phyloP scores from a whole-genome alignment of 2,329 filamentous ascomycete genomes.

The Pseudogymnoascus destructans region DNA sequence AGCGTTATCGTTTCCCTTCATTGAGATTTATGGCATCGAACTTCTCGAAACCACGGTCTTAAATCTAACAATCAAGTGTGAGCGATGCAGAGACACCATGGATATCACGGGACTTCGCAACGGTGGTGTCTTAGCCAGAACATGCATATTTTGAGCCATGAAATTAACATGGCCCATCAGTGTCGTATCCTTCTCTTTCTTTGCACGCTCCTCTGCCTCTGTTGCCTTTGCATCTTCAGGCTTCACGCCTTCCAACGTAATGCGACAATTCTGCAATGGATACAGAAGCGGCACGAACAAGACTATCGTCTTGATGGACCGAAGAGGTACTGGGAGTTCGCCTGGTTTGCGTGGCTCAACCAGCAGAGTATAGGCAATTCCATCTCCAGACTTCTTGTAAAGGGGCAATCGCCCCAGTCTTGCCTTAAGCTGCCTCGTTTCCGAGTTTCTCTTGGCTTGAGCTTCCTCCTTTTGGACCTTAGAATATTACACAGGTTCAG shows the following conservation, averaged over 20 bases:
- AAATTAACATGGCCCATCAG: slow-evolving; percentile 66
- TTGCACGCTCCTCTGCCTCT: slow-evolving; percentile 44
- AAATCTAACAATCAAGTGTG: slow-evolving; percentile 62
- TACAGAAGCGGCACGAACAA: slow-evolving; percentile 60
- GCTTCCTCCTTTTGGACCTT: slow-evolving; percentile 48
- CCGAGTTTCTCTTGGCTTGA: slow-evolving; percentile 47
- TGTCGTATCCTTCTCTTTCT: slow-evolving; percentile 43
- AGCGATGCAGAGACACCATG: slow-evolving; percentile 60
- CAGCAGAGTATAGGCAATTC: slow-evolving; percentile 56
- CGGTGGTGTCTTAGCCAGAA: slow-evolving; percentile 46
- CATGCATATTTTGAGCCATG: slow-evolving; percentile 56
- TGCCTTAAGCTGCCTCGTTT: slow-evolving; percentile 61
- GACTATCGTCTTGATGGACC: slow-evolving; percentile 48
- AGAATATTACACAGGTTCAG: slow-evolving; percentile 31
- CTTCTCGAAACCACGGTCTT: slow-evolving; percentile 56
- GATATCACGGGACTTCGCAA: slow-evolving; percentile 56
- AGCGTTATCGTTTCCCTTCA: slow-evolving; percentile 63
- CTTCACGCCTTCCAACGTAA: slow-evolving; percentile 52
- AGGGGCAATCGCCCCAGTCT: slow-evolving; percentile 54
- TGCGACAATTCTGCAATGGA: slow-evolving; percentile 52
- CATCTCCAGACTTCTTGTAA: slow-evolving; percentile 58
- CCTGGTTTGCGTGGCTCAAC: slow-evolving; percentile 49
- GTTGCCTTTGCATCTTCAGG: slow-evolving; percentile 46
- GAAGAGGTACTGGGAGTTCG: slow-evolving; percentile 48
- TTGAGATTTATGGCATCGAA: slow-evolving; percentile 68